Conservation (phyloP, 805 yeast genomes). For the Pichia californica region DNA sequence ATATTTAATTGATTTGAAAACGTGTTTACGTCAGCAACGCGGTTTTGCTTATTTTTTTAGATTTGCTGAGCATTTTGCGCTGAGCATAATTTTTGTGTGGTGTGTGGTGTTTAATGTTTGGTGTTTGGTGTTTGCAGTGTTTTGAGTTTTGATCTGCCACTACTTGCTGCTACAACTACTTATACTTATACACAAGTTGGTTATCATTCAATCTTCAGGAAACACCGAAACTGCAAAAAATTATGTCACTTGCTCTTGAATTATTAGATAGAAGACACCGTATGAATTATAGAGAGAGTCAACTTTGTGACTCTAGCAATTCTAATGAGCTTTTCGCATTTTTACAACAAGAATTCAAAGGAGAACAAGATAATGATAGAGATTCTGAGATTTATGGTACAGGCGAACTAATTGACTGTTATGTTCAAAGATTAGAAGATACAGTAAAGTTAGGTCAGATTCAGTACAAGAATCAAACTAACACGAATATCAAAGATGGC, state of each 20-base stretch:
- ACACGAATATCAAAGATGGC: not conserved
- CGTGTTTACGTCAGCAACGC: too few species aligned
- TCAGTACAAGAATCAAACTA: not conserved
- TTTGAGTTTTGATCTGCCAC: too few species aligned
- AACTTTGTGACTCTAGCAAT: not conserved
- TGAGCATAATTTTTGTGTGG: not conserved
- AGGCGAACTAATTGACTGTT: not conserved
- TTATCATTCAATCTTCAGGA: too few species aligned
- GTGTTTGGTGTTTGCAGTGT: too few species aligned
- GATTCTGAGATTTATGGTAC: too few species aligned
- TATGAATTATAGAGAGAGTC: not conserved
- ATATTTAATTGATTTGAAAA: too few species aligned
- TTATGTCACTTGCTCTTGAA: constrained; percentile 6
- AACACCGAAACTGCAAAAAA: too few species aligned
- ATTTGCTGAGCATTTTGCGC: too few species aligned
- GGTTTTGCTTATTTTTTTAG: too few species aligned
- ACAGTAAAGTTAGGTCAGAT: not conserved
- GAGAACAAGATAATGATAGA: not conserved
- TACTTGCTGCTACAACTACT: too few species aligned
- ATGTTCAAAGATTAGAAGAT: not conserved
- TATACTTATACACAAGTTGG: too few species aligned
- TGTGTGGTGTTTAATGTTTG: not conserved
- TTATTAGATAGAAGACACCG: constrained; percentile 2
- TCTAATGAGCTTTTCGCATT: constrained; percentile 2
- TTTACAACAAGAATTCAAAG: not conserved